Percentiles rank a stretch among this genome's conserved stretches.
Conservation (phyloP, 2,329 filamentous ascomycete species). For the Didymella pomorum region DNA sequence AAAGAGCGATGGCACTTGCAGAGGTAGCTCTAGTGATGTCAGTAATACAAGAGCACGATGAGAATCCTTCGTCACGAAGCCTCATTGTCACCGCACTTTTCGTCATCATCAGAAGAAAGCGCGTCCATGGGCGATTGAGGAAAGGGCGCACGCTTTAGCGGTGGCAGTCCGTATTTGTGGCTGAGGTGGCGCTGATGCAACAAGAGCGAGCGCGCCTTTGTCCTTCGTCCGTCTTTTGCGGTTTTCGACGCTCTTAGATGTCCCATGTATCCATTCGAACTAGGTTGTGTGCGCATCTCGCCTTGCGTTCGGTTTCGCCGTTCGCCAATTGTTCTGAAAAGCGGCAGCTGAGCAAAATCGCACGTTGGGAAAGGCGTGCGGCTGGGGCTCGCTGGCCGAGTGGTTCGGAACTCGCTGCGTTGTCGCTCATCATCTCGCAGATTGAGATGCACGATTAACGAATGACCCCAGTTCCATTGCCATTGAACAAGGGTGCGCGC, state of each 20-base stretch:
- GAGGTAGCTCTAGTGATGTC: too few relatives aligned
- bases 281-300: not conserved
- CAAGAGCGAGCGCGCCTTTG: not conserved
- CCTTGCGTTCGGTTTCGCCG: not conserved
- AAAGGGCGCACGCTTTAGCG: not conserved
- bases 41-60: too few relatives aligned
- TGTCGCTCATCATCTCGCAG: conserved; percentile 5
- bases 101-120: not conserved
- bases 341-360: not conserved
- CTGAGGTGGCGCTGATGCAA: not conserved
- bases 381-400: conserved; percentile 4
- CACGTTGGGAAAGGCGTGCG: not conserved
- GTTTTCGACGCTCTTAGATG: not conserved
- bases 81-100: too few relatives aligned
- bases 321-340: not conserved
- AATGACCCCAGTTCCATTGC: not conserved
- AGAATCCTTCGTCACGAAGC: too few relatives aligned
- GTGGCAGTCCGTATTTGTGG: conserved; percentile 1
- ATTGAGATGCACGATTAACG: conserved; percentile 4
- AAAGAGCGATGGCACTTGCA: too few relatives aligned
- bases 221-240: not conserved
- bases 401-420: conserved; percentile 6
- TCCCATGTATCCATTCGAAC: not conserved
- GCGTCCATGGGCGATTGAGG: not conserved
- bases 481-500: not conserved